Evolutionary conservation across 2,329 filamentous ascomycete genomes (phyloP).

Genomic region (Trichoderma sp.): DNA sequence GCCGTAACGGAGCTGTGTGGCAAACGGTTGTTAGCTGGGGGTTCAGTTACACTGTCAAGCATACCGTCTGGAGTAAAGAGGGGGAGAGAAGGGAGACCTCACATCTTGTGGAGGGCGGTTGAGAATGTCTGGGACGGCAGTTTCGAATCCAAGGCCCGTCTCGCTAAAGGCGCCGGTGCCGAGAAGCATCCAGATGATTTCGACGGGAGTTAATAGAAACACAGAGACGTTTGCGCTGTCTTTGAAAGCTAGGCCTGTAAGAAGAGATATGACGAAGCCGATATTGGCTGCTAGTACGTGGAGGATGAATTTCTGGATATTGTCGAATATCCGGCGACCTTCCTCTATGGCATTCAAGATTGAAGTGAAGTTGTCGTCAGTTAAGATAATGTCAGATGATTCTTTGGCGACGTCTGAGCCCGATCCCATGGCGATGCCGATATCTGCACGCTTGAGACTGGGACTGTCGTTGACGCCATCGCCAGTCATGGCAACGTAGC

Average conservation of each 20-base stretch:
- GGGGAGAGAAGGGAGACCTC: conserved; percentile 19
- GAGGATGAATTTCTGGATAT: conserved; percentile 68
- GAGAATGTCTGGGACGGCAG: conserved; percentile 64
- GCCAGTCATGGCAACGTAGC: conserved; percentile 66
- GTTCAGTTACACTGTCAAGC: not conserved
- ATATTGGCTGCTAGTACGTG: conserved; percentile 65
- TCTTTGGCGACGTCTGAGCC: conserved; percentile 69
- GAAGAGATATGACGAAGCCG: conserved; percentile 61
- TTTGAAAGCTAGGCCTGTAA: conserved; percentile 68
- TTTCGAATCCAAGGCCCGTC: conserved; percentile 69
- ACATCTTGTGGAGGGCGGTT: conserved; percentile 60
- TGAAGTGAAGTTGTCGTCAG: conserved; percentile 62
- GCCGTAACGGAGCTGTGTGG: conserved; percentile 41
- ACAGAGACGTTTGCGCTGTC: conserved; percentile 61
- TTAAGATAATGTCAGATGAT: conserved; percentile 62
- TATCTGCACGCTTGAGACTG: conserved; percentile 62
- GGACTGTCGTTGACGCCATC: conserved; percentile 70
- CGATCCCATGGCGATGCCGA: conserved; percentile 68
- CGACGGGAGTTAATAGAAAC: conserved; percentile 66
- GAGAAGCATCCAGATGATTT: conserved; percentile 74
- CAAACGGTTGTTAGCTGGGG: not conserved
- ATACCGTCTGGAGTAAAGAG: not conserved
- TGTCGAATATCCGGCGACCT: conserved; percentile 65
- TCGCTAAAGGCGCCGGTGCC: conserved; percentile 68
- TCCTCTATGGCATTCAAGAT: conserved; percentile 53